Conservation (phyloP, 371 early-diverging fungal species). For the Syncephalis plumigaleata region DNA sequence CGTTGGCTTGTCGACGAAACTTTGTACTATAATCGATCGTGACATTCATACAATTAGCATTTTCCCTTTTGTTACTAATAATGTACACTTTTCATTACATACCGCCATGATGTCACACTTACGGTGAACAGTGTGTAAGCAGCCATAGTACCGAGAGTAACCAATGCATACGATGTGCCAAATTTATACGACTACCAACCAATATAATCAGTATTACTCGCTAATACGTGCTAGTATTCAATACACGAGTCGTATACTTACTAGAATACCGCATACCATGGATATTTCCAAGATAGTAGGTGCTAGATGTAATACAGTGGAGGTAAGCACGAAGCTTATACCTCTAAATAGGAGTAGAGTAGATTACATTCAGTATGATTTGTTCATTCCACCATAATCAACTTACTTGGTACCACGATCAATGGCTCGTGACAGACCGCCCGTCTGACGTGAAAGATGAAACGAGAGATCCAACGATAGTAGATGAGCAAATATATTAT, state of each 20-base stretch:
- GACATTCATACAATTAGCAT: constrained; percentile 9
- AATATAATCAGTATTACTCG: too few species aligned
- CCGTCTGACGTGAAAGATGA: constrained; percentile 84
- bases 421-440: constrained; percentile 86
- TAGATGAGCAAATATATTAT: constrained; percentile 75
- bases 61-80: too few species aligned
- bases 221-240: too few species aligned
- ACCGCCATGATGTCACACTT: constrained; percentile 64
- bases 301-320: constrained; percentile 82
- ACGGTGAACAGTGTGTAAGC: constrained; percentile 82
- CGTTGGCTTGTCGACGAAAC: constrained; percentile 77
- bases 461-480: constrained; percentile 71
- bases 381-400: too few species aligned
- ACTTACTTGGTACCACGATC: constrained; percentile 89
- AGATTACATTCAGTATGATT: too few species aligned
- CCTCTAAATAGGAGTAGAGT: too few species aligned
- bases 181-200: constrained; percentile 54
- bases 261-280: constrained; percentile 85
- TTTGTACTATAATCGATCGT: constrained; percentile 51
- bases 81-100: constrained; percentile 12
- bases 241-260: too few species aligned
- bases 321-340: constrained; percentile 79
- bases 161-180: constrained; percentile 67
- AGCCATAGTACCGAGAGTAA: constrained; percentile 69
- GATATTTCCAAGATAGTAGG: constrained; percentile 90